Conservation (phyloP, 2,329 filamentous ascomycete species). For the Xylariaceae sp. region DNA sequence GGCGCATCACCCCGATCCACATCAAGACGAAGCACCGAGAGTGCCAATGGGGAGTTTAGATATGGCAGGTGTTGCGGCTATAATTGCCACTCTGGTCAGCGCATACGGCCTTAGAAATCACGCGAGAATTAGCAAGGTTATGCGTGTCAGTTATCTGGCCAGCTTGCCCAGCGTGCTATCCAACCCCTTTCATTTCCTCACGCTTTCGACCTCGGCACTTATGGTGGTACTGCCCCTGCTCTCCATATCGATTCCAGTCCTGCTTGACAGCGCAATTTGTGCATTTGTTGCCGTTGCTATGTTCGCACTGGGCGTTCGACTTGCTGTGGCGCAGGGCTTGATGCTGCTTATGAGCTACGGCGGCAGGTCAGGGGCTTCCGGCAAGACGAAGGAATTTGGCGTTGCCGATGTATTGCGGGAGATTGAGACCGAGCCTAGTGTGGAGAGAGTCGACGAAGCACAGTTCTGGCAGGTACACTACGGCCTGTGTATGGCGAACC, state of each 20-base stretch:
- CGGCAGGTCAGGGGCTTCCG: constrained; percentile 25
- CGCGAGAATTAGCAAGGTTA: constrained; percentile 83
- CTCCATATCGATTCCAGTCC: constrained; percentile 73
- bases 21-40: constrained; percentile 41
- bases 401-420: constrained; percentile 76
- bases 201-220: constrained; percentile 77
- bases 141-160: constrained; percentile 79
- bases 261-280: constrained; percentile 80
- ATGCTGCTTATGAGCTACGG: constrained; percentile 94
- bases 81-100: constrained; percentile 77
- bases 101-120: constrained; percentile 88
- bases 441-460: constrained; percentile 79
- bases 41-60: constrained; percentile 76
- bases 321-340: constrained; percentile 80
- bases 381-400: constrained; percentile 38
- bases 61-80: constrained; percentile 74
- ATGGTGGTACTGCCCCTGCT: constrained; percentile 80
- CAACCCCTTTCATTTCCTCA: constrained; percentile 93
- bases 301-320: constrained; percentile 78
- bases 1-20: constrained; percentile 65
- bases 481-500: constrained; percentile 89
- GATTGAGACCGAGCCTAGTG: constrained; percentile 74
- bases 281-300: constrained; percentile 79
- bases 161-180: constrained; percentile 81
- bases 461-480: constrained; percentile 99